Evolutionary conservation across 2,329 filamentous ascomycete genomes (phyloP).

Genomic region (Stromatinia cepivora): DNA sequence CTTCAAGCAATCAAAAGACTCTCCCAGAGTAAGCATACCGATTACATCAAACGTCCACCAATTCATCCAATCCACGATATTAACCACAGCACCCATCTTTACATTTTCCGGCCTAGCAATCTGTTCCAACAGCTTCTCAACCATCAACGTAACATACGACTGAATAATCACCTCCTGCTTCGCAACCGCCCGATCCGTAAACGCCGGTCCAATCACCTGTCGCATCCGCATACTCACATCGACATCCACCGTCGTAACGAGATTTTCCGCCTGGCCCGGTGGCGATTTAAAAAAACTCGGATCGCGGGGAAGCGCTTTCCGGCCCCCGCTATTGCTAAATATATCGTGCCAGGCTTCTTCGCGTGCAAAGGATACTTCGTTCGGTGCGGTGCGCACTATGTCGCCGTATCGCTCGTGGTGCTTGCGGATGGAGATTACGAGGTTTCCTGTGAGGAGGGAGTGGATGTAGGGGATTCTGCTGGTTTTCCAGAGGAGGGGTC

Average conservation of each 20-base stretch:
- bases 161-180: background rate
- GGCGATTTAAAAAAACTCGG: background rate
- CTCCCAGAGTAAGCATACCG: background rate
- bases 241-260: background rate
- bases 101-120: background rate
- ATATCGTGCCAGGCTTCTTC: constrained; percentile 36
- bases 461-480: constrained; percentile 25
- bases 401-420: constrained; percentile 26
- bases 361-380: constrained; percentile 25
- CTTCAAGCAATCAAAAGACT: background rate
- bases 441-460: background rate
- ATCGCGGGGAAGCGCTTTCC: background rate
- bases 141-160: background rate
- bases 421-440: constrained; percentile 38
- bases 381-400: constrained; percentile 27
- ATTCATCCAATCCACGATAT: constrained; percentile 9
- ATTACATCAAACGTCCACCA: constrained; percentile 2
- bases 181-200: background rate
- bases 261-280: background rate
- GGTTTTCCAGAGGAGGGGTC: constrained; percentile 30
- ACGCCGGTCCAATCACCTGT: background rate
- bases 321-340: background rate
- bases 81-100: background rate
- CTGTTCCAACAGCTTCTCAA: background rate
- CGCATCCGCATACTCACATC: background rate